Evolutionary conservation across 768 basidiomycete species (phyloP), one percentile per base, ranked within the genome.

Genomic region (Tylopilus balloui): DNA sequence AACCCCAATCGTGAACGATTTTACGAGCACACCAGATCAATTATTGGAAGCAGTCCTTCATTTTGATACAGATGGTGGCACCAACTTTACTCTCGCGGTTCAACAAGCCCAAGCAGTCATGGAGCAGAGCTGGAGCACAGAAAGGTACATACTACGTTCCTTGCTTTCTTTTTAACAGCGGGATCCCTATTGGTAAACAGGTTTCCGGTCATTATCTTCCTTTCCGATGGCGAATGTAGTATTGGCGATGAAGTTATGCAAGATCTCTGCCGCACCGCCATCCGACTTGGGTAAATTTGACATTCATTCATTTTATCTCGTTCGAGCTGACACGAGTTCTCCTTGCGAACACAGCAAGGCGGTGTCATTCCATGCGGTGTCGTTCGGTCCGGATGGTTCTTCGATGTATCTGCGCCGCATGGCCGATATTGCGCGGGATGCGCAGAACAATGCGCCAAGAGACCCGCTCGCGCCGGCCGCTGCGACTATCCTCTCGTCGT

Each of bases 291-390:
- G 78, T 78, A 51, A 29, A 5, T 2, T 13, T 13, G 3, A 15
- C 15, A 6, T 25, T 13, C 17, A 0, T 17, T 2, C 7, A 4
- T 1, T 17, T 3, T 28, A n/a, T 0, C 6, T 31, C 20, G 6
- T 23, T 10, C 19, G 11, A 37, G n/a, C 42, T 49, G 35, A 54
- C 20, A 15, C 2, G 19, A 2, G 6, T 24, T 45, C 17, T 41
- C 17, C 3, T 36, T 20, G 20, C 3, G 0, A 38, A 24, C 5
- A 12, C 39, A 83, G 81, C 11, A 78, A 78, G 65, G 65, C 79
- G 1, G 64, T 80, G 1, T 79, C 80, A 0, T 78, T 83, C 56
- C 81, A 83, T 38, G 59, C 80, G 0, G 76, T 83, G n/a, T 73
- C 77, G 0, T 83, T 83, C 32, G 82, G 79, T 5, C 63, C 66